Base-by-base conservation (phyloP, 2,329 filamentous ascomycete genomes). In the Trichoderma cornu-damae region DNA sequence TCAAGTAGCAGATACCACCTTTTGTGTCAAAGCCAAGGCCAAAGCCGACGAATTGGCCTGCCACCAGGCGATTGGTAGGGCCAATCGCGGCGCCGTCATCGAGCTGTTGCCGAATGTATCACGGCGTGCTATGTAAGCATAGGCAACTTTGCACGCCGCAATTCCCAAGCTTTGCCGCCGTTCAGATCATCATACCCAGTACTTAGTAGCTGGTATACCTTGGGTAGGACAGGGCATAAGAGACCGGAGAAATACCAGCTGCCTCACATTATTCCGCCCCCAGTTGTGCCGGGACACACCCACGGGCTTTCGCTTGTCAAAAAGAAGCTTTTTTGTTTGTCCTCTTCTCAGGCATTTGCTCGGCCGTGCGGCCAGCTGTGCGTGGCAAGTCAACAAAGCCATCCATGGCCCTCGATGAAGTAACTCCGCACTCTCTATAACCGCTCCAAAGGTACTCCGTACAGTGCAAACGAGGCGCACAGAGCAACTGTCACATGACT, bases 391-490 rank as follows among this genome's bases (percentile, higher is more conserved):
- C 7, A 44, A 44, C 7, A 44, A 44, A 11, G 28, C 9, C 28
- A 30, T 6, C 9, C n/a, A n/a, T n/a, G n/a, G n/a, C n/a, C n/a
- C n/a, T n/a, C n/a, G n/a, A 30, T 30, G 28, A 30, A 30, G 6
- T 30, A 9, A 6, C 47, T 38, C 47, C 47, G 47, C 47, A 50
- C 11, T 12, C 34, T 18, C 22, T 26, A 38, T 26, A 18, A 24
- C 24, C 8, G n/a, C 3, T 2, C 12, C 37, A 24, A 24, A 46
- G 35, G 37, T 59, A 60, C 57, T 61, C 53, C 59, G 60, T 61
- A 51, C 48, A 51, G 48, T 51, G 35, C 12, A 40, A 40, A 26
- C 20, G 24, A 51, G 16, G 16, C 48, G 35, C 9, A n/a, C 26
- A 46, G 22, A n/a, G 26, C 12, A 3, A 16, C 24, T 22, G 37